Base-by-base conservation (phyloP, 139 green algal genomes). In the Diplosphaera chodatii region DNA sequence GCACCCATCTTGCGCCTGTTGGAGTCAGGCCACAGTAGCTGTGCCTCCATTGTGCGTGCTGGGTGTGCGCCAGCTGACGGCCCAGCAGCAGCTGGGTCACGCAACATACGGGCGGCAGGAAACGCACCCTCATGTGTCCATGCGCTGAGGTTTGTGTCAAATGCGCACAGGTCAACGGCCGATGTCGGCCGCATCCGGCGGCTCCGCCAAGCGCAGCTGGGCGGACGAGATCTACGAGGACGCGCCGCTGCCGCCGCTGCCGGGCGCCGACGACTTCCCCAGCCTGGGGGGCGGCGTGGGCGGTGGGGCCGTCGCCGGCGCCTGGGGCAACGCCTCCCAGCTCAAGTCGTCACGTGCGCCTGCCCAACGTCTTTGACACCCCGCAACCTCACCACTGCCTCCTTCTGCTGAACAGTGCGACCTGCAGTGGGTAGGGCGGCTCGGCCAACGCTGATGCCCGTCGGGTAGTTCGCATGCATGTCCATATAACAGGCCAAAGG, bases 261-360 rank as follows among this genome's bases (percentile, higher is more conserved):
- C 48, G 16, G 48, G 13, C 16, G 18, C 18, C 10, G 48, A 25
- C 48, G 48, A 59, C 48, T 59, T 59, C 48, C 48, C 48, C 48
- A 59, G 10, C 48, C 48, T 59, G 48, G 48, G 48, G 3, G 48
- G 48, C 48, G 48, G 48, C 48, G 48, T 18, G 13, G 16, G 48
- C 48, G 16, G 48, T 18, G 3, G 16, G 10, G 66, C 34, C 8
- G n/a, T n/a, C 25, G 40, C n/a, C 34, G 40, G 25, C 10, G 67
- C 67, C n/a, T 71, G 67, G 67, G 40, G 40, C 67, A 64, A 64
- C 67, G 37, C 32, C 40, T 29, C 25, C 40, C 20, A 10, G n/a
- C 66, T 70, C 31, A 70, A 62, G 22, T 15, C 16, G 25, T 32
- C n/a, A 16, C 2, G 48, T 33, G n/a, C 67, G 32, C 32, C 55